These are phyloP conservation scores for Eragrostis nindensis DNA, from an alignment of 176 grass and related monocot species.

Conservation along the genomic window DNA sequence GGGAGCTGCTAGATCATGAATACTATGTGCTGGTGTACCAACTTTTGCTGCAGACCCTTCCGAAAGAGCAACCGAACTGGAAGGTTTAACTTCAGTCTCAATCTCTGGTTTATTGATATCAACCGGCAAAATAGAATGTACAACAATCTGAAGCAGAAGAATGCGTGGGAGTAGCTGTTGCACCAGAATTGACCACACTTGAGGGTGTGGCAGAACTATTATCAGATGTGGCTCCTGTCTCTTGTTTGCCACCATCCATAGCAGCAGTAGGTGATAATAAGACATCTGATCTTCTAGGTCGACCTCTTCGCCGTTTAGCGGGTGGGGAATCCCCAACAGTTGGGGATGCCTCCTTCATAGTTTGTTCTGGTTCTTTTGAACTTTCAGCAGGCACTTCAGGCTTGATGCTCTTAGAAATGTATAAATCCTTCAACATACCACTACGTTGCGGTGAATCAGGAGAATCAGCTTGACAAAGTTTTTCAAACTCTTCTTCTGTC, in stretches of 20 bases:
- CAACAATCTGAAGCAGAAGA: constrained; percentile 45
- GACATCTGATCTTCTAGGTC: constrained; percentile 77
- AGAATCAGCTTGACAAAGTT: constrained; percentile 94
- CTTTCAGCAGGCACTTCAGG: constrained; percentile 52
- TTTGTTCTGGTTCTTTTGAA: constrained; percentile 50
- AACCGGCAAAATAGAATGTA: constrained; percentile 34
- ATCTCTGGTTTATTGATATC: constrained; percentile 41
- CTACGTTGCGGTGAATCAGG: constrained; percentile 59
- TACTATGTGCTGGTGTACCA: constrained; percentile 14
- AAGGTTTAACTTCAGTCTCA: constrained; percentile 34
- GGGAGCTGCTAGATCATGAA: constrained; percentile 34
- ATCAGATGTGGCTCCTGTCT: constrained; percentile 39
- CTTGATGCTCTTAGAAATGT: constrained; percentile 49
- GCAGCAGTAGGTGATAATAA: constrained; percentile 41
- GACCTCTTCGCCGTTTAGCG: constrained; percentile 84
- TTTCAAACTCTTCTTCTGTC: constrained; percentile 99
- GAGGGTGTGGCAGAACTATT: constrained; percentile 23
- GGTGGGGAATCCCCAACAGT: constrained; percentile 59
- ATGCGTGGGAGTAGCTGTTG: constrained; percentile 41
- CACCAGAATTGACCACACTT: constrained; percentile 35
- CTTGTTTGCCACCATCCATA: constrained; percentile 47
- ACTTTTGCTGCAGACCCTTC: constrained; percentile 42
- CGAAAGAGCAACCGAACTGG: constrained; percentile 13
- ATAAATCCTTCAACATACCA: constrained; percentile 53
- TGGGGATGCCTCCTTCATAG: constrained; percentile 36